Percentiles rank a stretch among this genome's conserved stretches.
These are phyloP conservation scores for Apophysomyces sp. DNA, from an alignment of 371 early-diverging fungal genomes.

Conservation along the genomic window DNA sequence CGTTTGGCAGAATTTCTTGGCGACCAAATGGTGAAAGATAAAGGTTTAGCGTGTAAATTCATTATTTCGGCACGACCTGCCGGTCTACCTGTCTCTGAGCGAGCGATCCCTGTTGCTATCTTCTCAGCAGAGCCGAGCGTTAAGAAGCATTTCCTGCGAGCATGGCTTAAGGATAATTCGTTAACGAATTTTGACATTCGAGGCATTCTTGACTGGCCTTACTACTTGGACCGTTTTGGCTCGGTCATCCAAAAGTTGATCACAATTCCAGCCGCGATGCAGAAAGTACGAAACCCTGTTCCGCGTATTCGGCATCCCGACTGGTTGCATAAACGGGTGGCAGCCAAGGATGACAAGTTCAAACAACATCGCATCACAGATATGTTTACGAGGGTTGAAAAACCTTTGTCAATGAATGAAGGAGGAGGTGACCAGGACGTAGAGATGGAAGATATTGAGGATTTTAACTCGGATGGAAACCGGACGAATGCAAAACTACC, in stretches of 20 bases:
- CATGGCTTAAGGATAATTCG: conserved; percentile 89
- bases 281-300: conserved; percentile 93
- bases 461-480: conserved; percentile 39
- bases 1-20: conserved; percentile 98
- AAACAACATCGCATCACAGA: conserved; percentile 89
- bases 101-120: conserved; percentile 97
- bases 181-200: conserved; percentile 80
- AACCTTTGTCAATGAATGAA: conserved; percentile 7
- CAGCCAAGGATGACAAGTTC: conserved; percentile 68
- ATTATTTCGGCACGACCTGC: conserved; percentile 90
- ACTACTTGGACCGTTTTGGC: conserved; percentile 97
- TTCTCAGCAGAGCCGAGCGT: conserved; percentile 86
- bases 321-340: conserved; percentile 88
- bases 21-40: conserved; percentile 97
- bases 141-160: conserved; percentile 84
- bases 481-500: conserved; percentile 20
- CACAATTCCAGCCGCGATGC: conserved; percentile 99
- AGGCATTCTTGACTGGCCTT: conserved; percentile 98
- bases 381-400: conserved; percentile 60
- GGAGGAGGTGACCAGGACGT: conserved; percentile 21
- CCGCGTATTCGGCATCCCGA: conserved; percentile 93
- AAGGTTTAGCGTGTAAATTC: conserved; percentile 97
- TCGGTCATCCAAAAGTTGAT: conserved; percentile 97
- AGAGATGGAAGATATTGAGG: conserved; percentile 62
- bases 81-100: conserved; percentile 91